phyloP scores from a whole-genome alignment of 768 basidiomycete species.

The Russula virescens region DNA sequence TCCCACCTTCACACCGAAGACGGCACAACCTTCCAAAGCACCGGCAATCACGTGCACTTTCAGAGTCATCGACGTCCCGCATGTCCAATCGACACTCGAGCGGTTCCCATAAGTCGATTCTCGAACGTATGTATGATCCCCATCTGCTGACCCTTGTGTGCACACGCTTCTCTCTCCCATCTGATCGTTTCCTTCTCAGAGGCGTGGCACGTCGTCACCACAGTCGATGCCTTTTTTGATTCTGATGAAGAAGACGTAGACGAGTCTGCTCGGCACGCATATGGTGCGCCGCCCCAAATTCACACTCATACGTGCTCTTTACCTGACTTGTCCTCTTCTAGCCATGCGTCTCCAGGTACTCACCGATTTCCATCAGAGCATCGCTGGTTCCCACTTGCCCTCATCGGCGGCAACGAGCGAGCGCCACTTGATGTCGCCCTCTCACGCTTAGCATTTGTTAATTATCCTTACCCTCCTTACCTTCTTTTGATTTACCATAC shows the following conservation, averaged over 20 bases:
- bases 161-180: background rate
- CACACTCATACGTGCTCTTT: too few species aligned
- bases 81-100: constrained; percentile 30
- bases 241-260: constrained; percentile 69
- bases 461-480: background rate
- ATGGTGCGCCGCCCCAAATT: constrained; percentile 43
- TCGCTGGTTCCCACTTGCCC: background rate
- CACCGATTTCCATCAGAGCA: constrained; percentile 16
- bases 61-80: constrained; percentile 36
- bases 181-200: constrained; percentile 37
- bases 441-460: background rate
- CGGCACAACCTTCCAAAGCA: background rate
- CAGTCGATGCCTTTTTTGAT: constrained; percentile 66
- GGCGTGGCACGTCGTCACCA: constrained; percentile 63
- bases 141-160: background rate
- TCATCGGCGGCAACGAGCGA: constrained; percentile 4
- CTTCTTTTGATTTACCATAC: background rate
- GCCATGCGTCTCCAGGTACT: constrained; percentile 21
- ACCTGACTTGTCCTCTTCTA: background rate
- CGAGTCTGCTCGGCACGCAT: constrained; percentile 59
- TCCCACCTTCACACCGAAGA: constrained; percentile 5
- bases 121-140: constrained; percentile 54
- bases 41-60: constrained; percentile 3
- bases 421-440: background rate
- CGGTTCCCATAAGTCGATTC: constrained; percentile 35